These are phyloP conservation scores for Mycothermus thermophilus DNA, from an alignment of 495 filamentous ascomycete species.

Conservation along the genomic window DNA sequence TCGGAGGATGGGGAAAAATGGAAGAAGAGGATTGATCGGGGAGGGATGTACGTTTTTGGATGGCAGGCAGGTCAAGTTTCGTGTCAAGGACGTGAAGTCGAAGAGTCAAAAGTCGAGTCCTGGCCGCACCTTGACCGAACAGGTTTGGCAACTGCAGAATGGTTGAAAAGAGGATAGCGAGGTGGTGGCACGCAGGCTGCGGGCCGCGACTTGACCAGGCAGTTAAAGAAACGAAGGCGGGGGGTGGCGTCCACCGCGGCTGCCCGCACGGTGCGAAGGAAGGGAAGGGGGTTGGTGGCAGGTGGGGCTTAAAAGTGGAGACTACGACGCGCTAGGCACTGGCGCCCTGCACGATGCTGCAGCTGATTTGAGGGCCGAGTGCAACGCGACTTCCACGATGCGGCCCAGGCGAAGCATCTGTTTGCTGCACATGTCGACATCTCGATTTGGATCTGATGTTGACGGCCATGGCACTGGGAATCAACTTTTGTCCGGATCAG, in stretches of 20 bases:
- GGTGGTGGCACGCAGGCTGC: slow-evolving; percentile 37
- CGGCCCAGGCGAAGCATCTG: background rate
- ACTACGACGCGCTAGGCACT: slow-evolving; percentile 7
- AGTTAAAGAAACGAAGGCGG: slow-evolving; percentile 34
- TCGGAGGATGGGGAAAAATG: slow-evolving; percentile 3
- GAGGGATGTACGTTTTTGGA: slow-evolving; percentile 32
- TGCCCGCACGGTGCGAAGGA: slow-evolving; percentile 13
- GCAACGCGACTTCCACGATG: too few species aligned
- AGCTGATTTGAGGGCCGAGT: too few species aligned
- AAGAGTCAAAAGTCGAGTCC: slow-evolving; percentile 9
- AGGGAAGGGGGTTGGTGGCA: slow-evolving; percentile 17
- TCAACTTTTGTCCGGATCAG: too few species aligned
- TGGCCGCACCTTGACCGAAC: slow-evolving; percentile 32
- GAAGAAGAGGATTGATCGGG: slow-evolving; percentile 14
- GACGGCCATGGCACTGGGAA: too few species aligned
- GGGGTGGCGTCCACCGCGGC: slow-evolving; percentile 27
- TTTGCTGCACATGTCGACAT: too few species aligned
- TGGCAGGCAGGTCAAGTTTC: too few species aligned
- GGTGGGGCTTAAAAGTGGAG: slow-evolving; percentile 12
- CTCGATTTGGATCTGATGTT: background rate
- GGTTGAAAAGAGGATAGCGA: slow-evolving; percentile 47
- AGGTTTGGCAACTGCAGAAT: slow-evolving; percentile 46
- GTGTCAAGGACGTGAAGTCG: slow-evolving; percentile 25
- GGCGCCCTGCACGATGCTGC: slow-evolving; percentile 19
- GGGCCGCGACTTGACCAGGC: slow-evolving; percentile 33